phyloP scores from a whole-genome alignment of 306 rosid genomes.

The Cucurbita maxima region DNA sequence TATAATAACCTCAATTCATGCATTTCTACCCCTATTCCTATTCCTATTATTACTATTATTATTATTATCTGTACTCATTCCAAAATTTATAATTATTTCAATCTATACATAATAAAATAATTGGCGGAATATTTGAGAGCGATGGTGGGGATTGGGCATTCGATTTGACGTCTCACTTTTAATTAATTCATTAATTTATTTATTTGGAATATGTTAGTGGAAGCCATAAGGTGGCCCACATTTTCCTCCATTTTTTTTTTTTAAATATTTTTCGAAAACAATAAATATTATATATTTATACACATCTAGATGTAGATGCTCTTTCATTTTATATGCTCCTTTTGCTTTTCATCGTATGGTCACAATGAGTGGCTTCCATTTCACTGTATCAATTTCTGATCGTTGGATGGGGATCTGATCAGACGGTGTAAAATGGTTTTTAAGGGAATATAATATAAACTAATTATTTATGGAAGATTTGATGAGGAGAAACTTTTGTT shows the following conservation, averaged over 20 bases:
- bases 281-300: not conserved
- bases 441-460: not conserved
- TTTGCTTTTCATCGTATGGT: constrained; percentile 74
- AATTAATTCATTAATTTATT: constrained; percentile 32
- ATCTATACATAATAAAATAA: no score
- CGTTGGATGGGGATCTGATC: not conserved
- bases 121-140: not conserved
- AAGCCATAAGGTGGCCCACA: constrained; percentile 83
- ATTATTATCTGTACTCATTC: constrained; percentile 30
- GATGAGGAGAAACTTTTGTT: not conserved
- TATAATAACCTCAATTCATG: no score
- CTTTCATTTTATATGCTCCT: constrained; percentile 11
- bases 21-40: no score
- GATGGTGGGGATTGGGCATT: constrained; percentile 26
- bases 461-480: not conserved
- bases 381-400: constrained; percentile 20
- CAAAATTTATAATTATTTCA: constrained; percentile 2
- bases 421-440: not conserved
- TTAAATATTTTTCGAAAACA: not conserved
- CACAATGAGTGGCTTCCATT: constrained; percentile 58
- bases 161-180: constrained; percentile 68
- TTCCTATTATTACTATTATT: no score
- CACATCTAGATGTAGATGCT: not conserved
- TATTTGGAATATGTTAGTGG: constrained; percentile 90
- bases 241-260: constrained; percentile 9